Evolutionary conservation across 2,329 filamentous ascomycete genomes (phyloP).

Genomic region (Camillea tinctor): DNA sequence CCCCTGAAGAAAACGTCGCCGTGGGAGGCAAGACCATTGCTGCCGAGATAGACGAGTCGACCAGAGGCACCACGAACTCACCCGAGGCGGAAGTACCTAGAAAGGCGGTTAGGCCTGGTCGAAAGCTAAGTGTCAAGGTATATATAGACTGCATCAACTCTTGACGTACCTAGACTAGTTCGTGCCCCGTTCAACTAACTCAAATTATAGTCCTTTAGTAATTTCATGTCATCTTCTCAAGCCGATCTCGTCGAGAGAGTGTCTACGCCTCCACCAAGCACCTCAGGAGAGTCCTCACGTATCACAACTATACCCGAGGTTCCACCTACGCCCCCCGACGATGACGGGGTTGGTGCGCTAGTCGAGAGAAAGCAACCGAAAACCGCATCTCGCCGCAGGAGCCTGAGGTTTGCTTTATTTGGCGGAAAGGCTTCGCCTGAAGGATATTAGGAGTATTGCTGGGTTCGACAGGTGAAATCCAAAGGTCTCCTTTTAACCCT

Average conservation of each 20-base stretch:
- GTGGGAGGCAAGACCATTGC: constrained; percentile 68
- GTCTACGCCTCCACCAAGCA: constrained; percentile 31
- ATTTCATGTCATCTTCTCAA: constrained; percentile 30
- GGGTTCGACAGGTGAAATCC: background rate
- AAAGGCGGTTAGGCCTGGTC: constrained; percentile 25
- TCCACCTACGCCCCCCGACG: constrained; percentile 30
- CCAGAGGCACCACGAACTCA: constrained; percentile 33
- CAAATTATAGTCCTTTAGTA: constrained; percentile 30
- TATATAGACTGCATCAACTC: constrained; percentile 2
- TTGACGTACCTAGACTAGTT: background rate
- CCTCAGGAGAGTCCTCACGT: constrained; percentile 27
- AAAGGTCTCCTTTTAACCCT: background rate
- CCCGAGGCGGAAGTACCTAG: constrained; percentile 17
- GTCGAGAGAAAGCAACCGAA: constrained; percentile 23
- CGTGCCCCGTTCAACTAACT: constrained; percentile 17
- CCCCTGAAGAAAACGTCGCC: constrained; percentile 70
- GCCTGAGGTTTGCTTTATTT: constrained; percentile 30
- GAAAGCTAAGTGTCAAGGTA: constrained; percentile 30
- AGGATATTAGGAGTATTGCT: constrained; percentile 1
- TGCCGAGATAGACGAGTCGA: constrained; percentile 63
- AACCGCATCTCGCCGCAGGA: constrained; percentile 28
- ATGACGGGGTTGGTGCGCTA: constrained; percentile 21
- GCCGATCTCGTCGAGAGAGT: constrained; percentile 20
- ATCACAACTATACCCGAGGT: constrained; percentile 30
- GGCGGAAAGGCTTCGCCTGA: constrained; percentile 16